These are phyloP conservation scores for Colletotrichum echinochloae DNA, from an alignment of 2,329 filamentous ascomycete species.

Conservation along the genomic window DNA sequence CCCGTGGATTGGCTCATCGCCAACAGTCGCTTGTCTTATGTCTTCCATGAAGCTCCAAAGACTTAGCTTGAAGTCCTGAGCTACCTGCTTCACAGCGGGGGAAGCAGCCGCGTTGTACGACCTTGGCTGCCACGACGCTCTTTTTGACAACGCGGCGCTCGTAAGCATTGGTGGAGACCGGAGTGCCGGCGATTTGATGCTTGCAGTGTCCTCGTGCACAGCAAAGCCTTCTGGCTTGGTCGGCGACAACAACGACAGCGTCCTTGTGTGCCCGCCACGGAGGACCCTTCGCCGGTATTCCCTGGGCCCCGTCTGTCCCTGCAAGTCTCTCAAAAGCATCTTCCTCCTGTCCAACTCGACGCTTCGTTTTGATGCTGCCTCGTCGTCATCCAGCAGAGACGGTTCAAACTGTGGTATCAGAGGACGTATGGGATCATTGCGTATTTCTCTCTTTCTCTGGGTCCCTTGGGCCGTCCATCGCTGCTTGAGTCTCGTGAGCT, in stretches of 20 bases:
- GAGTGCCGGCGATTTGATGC: slow-evolving; percentile 53
- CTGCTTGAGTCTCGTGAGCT: slow-evolving; percentile 81
- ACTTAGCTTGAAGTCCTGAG: slow-evolving; percentile 89
- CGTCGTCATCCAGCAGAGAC: slow-evolving; percentile 54
- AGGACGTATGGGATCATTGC: slow-evolving; percentile 65
- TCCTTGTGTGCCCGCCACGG: slow-evolving; percentile 71
- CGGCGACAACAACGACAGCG: slow-evolving; percentile 86
- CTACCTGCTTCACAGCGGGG: slow-evolving; percentile 77
- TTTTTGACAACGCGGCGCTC: slow-evolving; percentile 61
- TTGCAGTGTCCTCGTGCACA: slow-evolving; percentile 59
- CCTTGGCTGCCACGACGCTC: slow-evolving; percentile 70
- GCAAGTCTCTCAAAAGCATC: slow-evolving; percentile 65
- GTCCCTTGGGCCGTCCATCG: slow-evolving; percentile 85
- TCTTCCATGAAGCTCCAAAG: slow-evolving; percentile 97
- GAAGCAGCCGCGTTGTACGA: slow-evolving; percentile 54
- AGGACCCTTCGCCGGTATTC: slow-evolving; percentile 72
- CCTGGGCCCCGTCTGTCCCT: slow-evolving; percentile 58
- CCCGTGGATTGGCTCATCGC: slow-evolving; percentile 85
- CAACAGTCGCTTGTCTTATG: slow-evolving; percentile 92
- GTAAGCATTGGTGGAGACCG: slow-evolving; percentile 46
- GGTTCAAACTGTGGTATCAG: slow-evolving; percentile 41
- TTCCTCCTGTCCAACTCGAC: slow-evolving; percentile 80
- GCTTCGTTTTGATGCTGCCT: slow-evolving; percentile 52
- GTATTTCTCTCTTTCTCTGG: slow-evolving; percentile 78
- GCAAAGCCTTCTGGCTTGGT: slow-evolving; percentile 61